These are phyloP conservation scores for Ceratocystis cubensis DNA, from an alignment of 2,329 filamentous ascomycete genomes.

Conservation along the genomic window DNA sequence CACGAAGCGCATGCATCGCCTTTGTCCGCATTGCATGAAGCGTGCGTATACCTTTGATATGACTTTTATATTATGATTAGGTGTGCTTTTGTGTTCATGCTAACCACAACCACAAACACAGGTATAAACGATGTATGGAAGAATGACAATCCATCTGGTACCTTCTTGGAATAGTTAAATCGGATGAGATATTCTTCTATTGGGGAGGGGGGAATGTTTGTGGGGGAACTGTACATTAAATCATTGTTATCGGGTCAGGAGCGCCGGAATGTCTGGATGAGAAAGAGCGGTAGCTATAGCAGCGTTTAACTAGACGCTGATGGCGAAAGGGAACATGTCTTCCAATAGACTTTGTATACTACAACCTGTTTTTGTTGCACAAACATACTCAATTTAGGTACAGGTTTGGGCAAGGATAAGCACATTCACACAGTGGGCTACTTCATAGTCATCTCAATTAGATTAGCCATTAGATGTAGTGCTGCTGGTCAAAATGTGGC, in stretches of 20 bases:
- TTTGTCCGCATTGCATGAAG: slow-evolving; percentile 77
- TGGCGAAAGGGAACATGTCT: background rate
- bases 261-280: background rate
- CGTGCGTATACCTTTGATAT: slow-evolving; percentile 42
- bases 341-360: slow-evolving; percentile 18
- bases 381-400: background rate
- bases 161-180: slow-evolving; percentile 19
- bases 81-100: background rate
- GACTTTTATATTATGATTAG: background rate
- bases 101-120: slow-evolving; percentile 7
- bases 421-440: background rate
- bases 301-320: background rate
- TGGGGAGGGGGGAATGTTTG: background rate
- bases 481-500: background rate
- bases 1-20: slow-evolving; percentile 72
- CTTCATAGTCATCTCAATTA: background rate
- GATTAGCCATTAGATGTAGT: background rate
- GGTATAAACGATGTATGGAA: slow-evolving; percentile 23
- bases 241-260: background rate
- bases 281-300: background rate
- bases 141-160: slow-evolving; percentile 22
- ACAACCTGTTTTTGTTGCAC: slow-evolving; percentile 8
- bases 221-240: slow-evolving; percentile 15
- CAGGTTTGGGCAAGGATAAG: background rate
- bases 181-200: background rate